These are phyloP conservation scores for Tremella fuciformis DNA, from an alignment of 768 basidiomycete genomes.

Conservation along the genomic window DNA sequence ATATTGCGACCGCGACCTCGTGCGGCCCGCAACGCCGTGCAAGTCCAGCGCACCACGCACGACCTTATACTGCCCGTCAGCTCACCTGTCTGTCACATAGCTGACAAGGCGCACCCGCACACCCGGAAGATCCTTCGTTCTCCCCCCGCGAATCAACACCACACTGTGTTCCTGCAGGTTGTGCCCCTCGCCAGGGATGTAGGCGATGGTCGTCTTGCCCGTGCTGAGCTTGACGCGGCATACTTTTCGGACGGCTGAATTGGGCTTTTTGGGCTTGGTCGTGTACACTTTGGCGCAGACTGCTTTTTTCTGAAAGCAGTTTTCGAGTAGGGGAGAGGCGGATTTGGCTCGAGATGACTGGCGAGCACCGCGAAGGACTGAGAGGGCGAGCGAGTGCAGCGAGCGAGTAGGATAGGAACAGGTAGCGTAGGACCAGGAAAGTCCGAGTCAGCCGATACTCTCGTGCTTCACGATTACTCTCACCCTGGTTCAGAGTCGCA, in stretches of 20 bases:
- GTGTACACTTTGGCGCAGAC: conserved; percentile 73
- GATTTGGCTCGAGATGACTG: conserved; percentile 60
- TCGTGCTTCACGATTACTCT: neutral
- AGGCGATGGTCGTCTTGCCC: conserved; percentile 84
- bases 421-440: neutral
- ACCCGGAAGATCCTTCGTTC: conserved; percentile 96
- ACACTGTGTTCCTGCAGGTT: conserved; percentile 97
- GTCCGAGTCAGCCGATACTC: neutral
- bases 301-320: conserved; percentile 82
- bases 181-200: conserved; percentile 95
- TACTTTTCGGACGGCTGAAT: conserved; percentile 96
- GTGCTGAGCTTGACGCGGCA: conserved; percentile 87
- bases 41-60: conserved; percentile 91
- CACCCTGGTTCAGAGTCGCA: conserved; percentile 38
- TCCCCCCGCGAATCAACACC: conserved; percentile 87
- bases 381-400: neutral
- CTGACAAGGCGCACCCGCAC: conserved; percentile 65
- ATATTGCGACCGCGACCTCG: conserved; percentile 81
- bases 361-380: conserved; percentile 64
- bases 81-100: neutral
- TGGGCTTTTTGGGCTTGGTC: conserved; percentile 92
- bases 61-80: conserved; percentile 75
- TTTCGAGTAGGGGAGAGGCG: conserved; percentile 75
- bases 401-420: neutral
- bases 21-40: conserved; percentile 79